A percentile compares a stretch with the other conserved stretches of the same genome.
Evolutionary conservation across 257 asterid genomes (phyloP).

Genomic region (Anisodus tanguticus): DNA sequence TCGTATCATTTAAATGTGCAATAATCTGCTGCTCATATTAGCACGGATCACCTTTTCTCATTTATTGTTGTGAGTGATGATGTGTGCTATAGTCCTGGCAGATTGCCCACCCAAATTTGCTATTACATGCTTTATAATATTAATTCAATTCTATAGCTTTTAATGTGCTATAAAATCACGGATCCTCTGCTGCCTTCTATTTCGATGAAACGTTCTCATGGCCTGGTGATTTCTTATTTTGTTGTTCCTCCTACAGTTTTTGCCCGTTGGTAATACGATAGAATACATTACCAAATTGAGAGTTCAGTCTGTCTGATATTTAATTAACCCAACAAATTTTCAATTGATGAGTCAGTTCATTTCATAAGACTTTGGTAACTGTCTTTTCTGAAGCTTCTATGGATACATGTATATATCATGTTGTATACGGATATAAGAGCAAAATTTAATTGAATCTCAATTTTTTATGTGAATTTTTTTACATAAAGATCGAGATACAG

Average conservation of each 20-base stretch:
- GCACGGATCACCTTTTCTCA: neutral
- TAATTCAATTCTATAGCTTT: too few species aligned
- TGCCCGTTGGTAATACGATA: neutral
- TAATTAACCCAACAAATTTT: too few species aligned
- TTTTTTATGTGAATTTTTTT: neutral
- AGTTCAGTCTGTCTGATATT: neutral
- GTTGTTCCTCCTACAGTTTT: neutral
- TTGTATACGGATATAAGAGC: too few species aligned
- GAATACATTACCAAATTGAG: neutral
- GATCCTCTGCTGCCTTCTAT: neutral
- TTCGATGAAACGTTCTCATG: neutral
- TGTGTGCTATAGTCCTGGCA: too few species aligned
- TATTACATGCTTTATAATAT: neutral
- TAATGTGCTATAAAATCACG: neutral
- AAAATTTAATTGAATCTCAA: neutral
- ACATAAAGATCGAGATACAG: neutral
- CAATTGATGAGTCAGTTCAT: neutral
- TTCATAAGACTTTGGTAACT: neutral
- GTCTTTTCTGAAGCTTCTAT: neutral
- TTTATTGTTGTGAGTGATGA: neutral
- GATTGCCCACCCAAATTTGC: neutral
- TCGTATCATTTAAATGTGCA: neutral
- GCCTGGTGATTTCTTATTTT: neutral
- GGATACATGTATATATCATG: neutral
- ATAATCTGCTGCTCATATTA: neutral